Percentiles rank a stretch among this genome's conserved stretches.
Evolutionary conservation across 306 rosid genomes (phyloP).

Genomic region (Trichosanthes cucumerina): DNA sequence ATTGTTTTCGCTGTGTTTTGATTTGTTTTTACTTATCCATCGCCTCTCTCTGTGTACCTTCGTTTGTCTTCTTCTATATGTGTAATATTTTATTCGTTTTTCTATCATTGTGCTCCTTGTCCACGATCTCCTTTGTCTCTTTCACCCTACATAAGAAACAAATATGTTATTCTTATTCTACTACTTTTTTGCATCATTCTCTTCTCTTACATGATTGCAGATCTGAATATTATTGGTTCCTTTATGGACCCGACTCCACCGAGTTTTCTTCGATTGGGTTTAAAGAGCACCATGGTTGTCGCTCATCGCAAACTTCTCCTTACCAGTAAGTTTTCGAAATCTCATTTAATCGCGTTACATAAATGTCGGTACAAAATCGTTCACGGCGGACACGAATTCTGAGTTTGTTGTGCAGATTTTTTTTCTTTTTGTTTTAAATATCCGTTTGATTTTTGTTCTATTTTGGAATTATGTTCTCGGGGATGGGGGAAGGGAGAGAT

Average conservation of each 20-base stretch:
- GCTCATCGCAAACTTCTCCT: slow-evolving; percentile 64
- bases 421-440: not conserved
- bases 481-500: not conserved
- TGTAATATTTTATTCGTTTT: not conserved
- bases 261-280: not conserved
- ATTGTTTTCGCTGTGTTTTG: not conserved
- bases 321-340: slow-evolving; percentile 13
- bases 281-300: not conserved
- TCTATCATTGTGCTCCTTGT: not conserved
- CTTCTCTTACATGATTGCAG: slow-evolving; percentile 19
- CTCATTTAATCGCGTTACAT: not conserved
- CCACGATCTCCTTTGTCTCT: not conserved
- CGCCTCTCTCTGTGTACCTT: not conserved
- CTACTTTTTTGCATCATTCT: not conserved
- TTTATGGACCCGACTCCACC: not conserved
- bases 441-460: not conserved
- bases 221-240: not conserved
- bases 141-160: not conserved
- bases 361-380: not conserved
- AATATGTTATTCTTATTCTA: not conserved
- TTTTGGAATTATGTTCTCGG: not conserved
- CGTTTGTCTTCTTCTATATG: slow-evolving; percentile 3
- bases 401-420: not conserved
- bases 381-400: not conserved
- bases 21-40: not conserved